Conservation (phyloP, 139 green algal species). For the Chlorella sorokiniana region DNA sequence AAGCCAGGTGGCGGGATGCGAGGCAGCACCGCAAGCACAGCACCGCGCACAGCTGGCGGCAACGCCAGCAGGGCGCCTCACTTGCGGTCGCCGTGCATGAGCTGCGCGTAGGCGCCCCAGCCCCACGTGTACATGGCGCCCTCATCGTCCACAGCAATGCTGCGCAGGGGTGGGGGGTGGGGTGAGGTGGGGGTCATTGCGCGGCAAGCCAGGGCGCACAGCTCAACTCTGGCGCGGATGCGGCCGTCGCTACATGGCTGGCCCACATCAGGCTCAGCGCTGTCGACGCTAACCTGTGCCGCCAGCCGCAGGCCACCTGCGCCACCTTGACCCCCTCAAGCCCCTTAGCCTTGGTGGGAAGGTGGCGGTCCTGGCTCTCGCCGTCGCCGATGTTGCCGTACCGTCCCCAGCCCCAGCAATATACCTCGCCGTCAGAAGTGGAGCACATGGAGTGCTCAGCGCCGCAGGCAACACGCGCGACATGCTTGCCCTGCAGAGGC, state of each 20-base stretch:
- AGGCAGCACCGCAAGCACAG: not conserved
- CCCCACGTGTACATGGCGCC: conserved; percentile 85
- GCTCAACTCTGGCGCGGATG: not conserved
- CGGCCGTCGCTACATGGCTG: not conserved
- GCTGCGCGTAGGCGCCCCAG: conserved; percentile 93
- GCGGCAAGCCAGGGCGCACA: not conserved
- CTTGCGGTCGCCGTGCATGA: conserved; percentile 80
- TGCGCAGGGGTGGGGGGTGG: not conserved
- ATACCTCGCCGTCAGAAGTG: conserved; percentile 67
- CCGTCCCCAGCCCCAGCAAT: conserved; percentile 76
- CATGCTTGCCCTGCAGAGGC: conserved; percentile 52
- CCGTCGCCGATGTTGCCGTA: conserved; percentile 88
- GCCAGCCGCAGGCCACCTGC: conserved; percentile 82
- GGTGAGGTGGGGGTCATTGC: not conserved
- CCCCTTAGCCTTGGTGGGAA: conserved; percentile 42
- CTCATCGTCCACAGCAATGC: conserved; percentile 49
- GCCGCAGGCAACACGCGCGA: conserved; percentile 68
- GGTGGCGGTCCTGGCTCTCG: conserved; percentile 60
- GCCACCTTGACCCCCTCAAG: conserved; percentile 56
- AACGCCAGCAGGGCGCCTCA: conserved; percentile 34
- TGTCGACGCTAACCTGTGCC: no score
- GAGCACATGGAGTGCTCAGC: conserved; percentile 82
- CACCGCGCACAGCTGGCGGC: not conserved
- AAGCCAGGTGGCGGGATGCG: not conserved
- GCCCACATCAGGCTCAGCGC: not conserved